Evolutionary conservation across 768 basidiomycete species (phyloP).

Genomic region (Rhodosporidiobolus odoratus): DNA sequence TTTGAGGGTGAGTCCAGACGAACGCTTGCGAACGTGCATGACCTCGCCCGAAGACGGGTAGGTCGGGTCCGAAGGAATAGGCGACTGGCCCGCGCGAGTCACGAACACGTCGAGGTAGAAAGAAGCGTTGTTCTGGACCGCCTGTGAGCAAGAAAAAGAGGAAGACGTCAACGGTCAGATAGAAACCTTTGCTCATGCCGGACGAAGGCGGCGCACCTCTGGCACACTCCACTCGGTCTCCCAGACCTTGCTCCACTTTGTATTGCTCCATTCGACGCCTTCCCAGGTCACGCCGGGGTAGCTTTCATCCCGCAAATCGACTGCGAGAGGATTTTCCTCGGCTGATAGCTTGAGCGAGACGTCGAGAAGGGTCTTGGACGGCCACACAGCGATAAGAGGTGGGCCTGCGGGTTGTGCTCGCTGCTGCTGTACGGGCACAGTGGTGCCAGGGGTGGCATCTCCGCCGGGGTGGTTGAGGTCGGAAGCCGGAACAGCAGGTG

Average conservation of each 20-base stretch:
- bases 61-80: conserved; percentile 56
- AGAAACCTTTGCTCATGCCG: background rate
- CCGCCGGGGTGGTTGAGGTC: background rate
- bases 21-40: conserved; percentile 70
- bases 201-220: background rate
- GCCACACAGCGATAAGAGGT: conserved; percentile 1
- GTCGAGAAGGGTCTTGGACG: conserved; percentile 21
- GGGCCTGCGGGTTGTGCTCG: background rate
- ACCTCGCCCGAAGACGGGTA: conserved; percentile 57
- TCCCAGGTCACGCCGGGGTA: conserved; percentile 25
- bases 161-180: background rate
- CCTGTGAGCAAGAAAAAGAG: conserved; percentile 50
- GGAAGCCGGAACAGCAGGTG: background rate
- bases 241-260: conserved; percentile 21
- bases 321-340: conserved; percentile 13
- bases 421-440: background rate
- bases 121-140: conserved; percentile 69
- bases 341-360: conserved; percentile 25
- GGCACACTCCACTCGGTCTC: conserved; percentile 36
- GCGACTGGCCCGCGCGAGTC: conserved; percentile 60
- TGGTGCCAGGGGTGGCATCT: background rate
- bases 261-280: conserved; percentile 27
- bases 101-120: conserved; percentile 80
- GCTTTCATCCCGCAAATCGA: conserved; percentile 14
- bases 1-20: conserved; percentile 41